Percentiles rank a stretch among this genome's conserved stretches.
Conservation (phyloP, 2,329 filamentous ascomycete species). For the Ophiocordyceps camponoti-saundersi region DNA sequence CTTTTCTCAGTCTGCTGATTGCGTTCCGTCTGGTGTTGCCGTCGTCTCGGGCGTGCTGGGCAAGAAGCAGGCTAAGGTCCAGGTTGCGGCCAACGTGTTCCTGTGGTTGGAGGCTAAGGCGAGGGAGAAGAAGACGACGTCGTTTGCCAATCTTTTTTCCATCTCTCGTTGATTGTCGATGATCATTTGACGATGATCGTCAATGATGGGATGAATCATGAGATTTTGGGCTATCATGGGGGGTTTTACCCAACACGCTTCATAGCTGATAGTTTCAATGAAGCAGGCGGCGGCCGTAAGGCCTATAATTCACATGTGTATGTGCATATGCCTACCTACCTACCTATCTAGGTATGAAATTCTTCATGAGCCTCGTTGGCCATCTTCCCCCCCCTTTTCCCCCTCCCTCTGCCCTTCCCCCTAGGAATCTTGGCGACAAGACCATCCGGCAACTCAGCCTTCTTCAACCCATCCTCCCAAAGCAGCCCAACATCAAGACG, state of each 20-base stretch:
- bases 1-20: slow-evolving; percentile 12
- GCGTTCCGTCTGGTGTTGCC: slow-evolving; percentile 15
- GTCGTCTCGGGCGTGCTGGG: slow-evolving; percentile 16
- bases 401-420: slow-evolving; percentile 28
- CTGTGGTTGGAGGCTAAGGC: slow-evolving; percentile 14
- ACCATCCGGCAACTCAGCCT: slow-evolving; percentile 47
- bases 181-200: neutral
- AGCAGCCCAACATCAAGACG: slow-evolving; percentile 44
- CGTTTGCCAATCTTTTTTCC: neutral
- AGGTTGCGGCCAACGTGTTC: slow-evolving; percentile 22
- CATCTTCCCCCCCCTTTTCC: neutral
- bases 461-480: slow-evolving; percentile 51
- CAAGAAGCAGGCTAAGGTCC: slow-evolving; percentile 17
- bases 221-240: no score
- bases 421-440: slow-evolving; percentile 31
- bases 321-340: neutral
- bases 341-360: neutral
- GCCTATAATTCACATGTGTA: no score
- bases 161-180: slow-evolving; percentile 1
- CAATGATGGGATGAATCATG: neutral
- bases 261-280: no score
- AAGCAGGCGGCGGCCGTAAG: no score
- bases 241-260: no score
- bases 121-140: slow-evolving; percentile 1
- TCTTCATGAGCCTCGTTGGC: neutral